Evolutionary conservation across 257 asterid genomes (phyloP), one percentile per base, ranked within the genome.

Genomic region (Scutellaria minor): DNA sequence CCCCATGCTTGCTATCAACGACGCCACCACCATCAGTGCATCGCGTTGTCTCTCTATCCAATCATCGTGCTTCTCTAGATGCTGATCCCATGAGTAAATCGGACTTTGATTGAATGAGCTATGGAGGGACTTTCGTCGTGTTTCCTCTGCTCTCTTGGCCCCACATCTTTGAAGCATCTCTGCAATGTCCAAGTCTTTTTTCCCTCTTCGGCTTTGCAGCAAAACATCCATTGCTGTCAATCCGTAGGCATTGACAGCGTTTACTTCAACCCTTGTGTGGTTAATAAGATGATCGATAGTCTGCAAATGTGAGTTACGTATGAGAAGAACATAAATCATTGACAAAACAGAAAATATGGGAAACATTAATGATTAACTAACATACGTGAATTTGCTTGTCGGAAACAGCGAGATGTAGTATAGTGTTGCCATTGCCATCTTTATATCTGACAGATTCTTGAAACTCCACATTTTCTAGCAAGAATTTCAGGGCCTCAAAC

Each of bases 1-100:
- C 14, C 48, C 66, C 66, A 60, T 60, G 48, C 66, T 39, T 3
- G 66, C 66, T 13, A 60, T 39, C 27, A 60, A 31, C 13, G 66
- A 37, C 12, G 66, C 66, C 13, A 60, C 66, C 13, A 60, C 66
- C 66, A 60, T 60, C 11, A 60, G 27, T 2, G 45, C 47, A 31
- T 60, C 48, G 50, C 66, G 48, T 50, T 60, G 45, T 6, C 42
- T 39, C 27, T 60, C 66, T 8, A 60, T 13, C 66, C 66, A 39
- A 7, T 60, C 66, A 27, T 60, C 66, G 27, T 60, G 45, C 50
- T 60, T 60, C 53, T 47, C 53, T 11, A 46, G 48, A 31, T 18
- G 18, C 18, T 18, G 0, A 18, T 31, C 37, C 37, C 48, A 8
- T 44, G 48, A 2, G 27, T 24, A 0, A 24, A 24, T 24, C 27